Evolutionary conservation across 1,139 yeast species (phyloP), one percentile per base, ranked within the genome.

Genomic region (Spathaspora jeffriesii): DNA sequence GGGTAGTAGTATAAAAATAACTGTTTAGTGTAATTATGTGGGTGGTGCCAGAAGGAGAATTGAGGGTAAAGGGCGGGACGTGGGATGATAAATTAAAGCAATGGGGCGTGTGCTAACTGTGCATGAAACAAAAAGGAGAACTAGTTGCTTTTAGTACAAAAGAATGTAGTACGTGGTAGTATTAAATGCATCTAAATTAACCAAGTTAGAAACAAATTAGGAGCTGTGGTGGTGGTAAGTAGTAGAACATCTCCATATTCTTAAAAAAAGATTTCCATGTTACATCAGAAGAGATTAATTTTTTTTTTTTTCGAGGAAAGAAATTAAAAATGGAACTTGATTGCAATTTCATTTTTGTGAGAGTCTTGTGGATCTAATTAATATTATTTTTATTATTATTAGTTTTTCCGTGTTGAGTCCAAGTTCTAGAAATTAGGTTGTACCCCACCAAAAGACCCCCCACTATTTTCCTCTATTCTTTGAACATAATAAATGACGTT

Each of bases 291-390:
- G 13, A 17, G 37, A 18, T 34, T 18, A 34, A 7, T 17, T 32
- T 32, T 32, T 34, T 34, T 34, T 34, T 34, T 34, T 34, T 17
- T 18, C 23, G 14, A 2, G 38, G 23, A 34, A 17, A 18, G 38
- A 34, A 34, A 34, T 34, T 18, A 18, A 34, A 34, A 34, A 34
- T 34, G 38, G 23, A 34, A 34, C 23, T 18, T 11, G 14, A 18
- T 34, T 34, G 23, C 38, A 34, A 6, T 34, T 34, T 34, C 23
- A 34, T 10, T 34, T 34, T 34, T 34, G 38, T 34, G 38, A 14
- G 34, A 30, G 34, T 14, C 9, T 18, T 34, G n/a, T n/a, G n/a
- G n/a, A n/a, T n/a, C n/a, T n/a, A n/a, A n/a, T 11, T n/a, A 15
- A 2, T 10, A 10, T 34, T 34, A 10, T 34, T 34, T 34, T 34